Base-by-base conservation (phyloP, 768 basidiomycete species). In the Tricholoma terreum region DNA sequence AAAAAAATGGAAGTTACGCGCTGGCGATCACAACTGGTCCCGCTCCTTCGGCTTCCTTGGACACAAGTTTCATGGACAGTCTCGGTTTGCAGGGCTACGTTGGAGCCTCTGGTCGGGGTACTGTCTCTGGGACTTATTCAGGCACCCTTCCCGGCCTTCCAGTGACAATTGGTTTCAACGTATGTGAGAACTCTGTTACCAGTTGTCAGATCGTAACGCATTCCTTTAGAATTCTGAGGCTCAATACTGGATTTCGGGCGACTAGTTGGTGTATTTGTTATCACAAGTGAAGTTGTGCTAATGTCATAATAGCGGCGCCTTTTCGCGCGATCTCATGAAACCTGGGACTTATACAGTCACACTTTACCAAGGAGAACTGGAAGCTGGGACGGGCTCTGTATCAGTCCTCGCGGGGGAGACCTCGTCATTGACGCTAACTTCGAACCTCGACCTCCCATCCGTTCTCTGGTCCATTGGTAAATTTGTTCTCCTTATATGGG, bases 311-410 rank as follows among this genome's bases (percentile, higher is more conserved):
- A 73, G 76, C 49, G 77, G 77, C 43, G 67, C 71, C 24, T 80
- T 78, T 69, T 74, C 71, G 10, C 73, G 76, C 15, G 75, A 74
- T 8, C 59, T 70, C 63, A 77, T 80, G 74, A 80, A 80, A 58
- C 78, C 79, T 11, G 79, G 80, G 6, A 79, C 77, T 34, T 81
- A 80, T 60, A 75, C 75, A 10, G 74, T 70, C 11, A 78, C 77
- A 9, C 66, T 81, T 19, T 80, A 69, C 62, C 73, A 80, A 63
- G 76, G 75, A 40, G 77, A 81, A 63, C 67, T 80, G 9, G 77
- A 75, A 59, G 75, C 74, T 22, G 77, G 73, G n/a, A 72, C 74
- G 9, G 74, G 73, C 24, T 71, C 64, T 46, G 79, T 80, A 38
- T 69, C 69, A 19, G 78, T 81, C 36, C 69, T 59, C 17, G 74